Base-by-base conservation (phyloP, 2,329 filamentous ascomycete species). In the Fusarium sacchari region DNA sequence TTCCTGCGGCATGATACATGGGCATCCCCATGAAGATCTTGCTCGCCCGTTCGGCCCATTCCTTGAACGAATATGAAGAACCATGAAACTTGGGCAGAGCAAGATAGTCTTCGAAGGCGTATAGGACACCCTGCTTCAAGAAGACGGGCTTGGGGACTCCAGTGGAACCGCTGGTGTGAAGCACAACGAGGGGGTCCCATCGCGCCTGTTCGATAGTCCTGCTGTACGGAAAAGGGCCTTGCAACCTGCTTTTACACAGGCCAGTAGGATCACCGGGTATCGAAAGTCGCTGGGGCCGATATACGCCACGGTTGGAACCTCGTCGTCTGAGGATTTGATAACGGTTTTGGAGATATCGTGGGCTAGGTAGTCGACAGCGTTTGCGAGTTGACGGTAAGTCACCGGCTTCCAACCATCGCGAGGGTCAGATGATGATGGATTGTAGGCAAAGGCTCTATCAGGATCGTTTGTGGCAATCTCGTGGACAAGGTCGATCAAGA, bases 131-230 rank as follows among this genome's bases (percentile, higher is more conserved):
- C 0, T 68, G 64, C 5, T 39, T 26, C 8, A 49, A 22, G 6
- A 68, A n/a, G 6, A 68, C 47, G 0, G 65, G 65, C 15, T 68
- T 68, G 1, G 64, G 65, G 0, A 37, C 47, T 24, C 65, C 65
- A 2, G 65, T 68, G 2, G 64, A 55, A 4, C 65, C 65, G 3
- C 65, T 68, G 2, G 65, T 68, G 6, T 68, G 65, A 7, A 68
- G 37, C 5, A 68, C 47, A 3, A 63, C 64, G 8, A 68, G 47
- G 8, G 64, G 64, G 7, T 68, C 64, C 56, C 56, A 68, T 3
- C 30, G 47, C 1, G 26, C 20, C 30, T 68, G n/a, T 1, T 63
- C n/a, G 0, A 43, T 11, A 1, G 64, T 18, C 15, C 6, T 44
- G 0, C 18, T 37, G 9, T 68, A 68, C 1, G 64, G 56, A 1